Evolutionary conservation across 805 yeast genomes (phyloP).

Genomic region (Grigorovia humatica): DNA sequence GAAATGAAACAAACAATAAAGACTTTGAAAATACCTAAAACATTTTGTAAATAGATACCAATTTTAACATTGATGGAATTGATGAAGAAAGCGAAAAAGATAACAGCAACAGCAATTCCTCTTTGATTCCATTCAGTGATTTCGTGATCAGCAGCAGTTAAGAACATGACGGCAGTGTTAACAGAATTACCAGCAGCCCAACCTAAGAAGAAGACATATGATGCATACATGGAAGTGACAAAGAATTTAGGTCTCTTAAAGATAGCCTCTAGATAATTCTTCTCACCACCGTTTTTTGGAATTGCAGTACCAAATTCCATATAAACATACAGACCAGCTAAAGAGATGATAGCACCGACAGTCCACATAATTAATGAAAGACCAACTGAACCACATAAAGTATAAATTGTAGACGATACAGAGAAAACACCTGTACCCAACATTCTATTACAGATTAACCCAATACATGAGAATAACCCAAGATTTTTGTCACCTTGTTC

Average conservation of each 20-base stretch:
- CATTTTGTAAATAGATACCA: conserved; percentile 56
- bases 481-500: conserved; percentile 35
- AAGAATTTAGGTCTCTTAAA: conserved; percentile 60
- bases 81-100: conserved; percentile 57
- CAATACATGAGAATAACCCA: conserved; percentile 50
- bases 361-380: conserved; percentile 62
- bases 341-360: conserved; percentile 61
- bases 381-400: conserved; percentile 57
- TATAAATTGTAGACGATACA: conserved; percentile 49
- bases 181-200: conserved; percentile 83
- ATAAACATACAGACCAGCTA: conserved; percentile 55
- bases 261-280: conserved; percentile 66
- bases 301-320: conserved; percentile 74
- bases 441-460: conserved; percentile 56
- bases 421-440: conserved; percentile 72
- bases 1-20: conserved; percentile 60
- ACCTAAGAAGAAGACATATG: conserved; percentile 65
- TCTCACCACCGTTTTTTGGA: conserved; percentile 80
- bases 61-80: conserved; percentile 51
- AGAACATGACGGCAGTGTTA: conserved; percentile 67
- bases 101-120: conserved; percentile 65
- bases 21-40: conserved; percentile 63
- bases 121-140: conserved; percentile 68
- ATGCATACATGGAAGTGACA: conserved; percentile 54
- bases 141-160: conserved; percentile 62